Conservation (phyloP, 1,139 yeast genomes). For the Scheffersomyces segobiensis region DNA sequence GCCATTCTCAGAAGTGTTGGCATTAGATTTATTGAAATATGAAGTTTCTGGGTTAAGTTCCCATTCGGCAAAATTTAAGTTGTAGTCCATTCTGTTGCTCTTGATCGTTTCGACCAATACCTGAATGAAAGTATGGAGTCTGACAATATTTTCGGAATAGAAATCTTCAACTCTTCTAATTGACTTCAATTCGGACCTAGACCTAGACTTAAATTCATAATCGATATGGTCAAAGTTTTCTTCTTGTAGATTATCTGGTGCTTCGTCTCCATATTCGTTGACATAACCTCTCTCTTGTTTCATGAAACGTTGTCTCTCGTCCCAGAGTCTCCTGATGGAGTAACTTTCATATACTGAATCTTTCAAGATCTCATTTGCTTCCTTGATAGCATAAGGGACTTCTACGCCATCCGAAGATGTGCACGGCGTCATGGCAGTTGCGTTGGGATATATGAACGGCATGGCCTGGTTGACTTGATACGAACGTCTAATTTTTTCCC, state of each 20-base stretch:
- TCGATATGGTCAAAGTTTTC: constrained; percentile 24
- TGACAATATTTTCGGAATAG: constrained; percentile 53
- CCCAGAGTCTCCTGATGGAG: constrained; percentile 67
- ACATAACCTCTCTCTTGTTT: constrained; percentile 73
- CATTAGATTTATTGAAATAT: constrained; percentile 12
- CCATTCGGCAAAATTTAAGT: constrained; percentile 37
- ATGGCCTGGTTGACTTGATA: constrained; percentile 77
- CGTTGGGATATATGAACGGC: constrained; percentile 74
- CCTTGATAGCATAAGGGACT: constrained; percentile 75
- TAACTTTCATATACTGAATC: constrained; percentile 66
- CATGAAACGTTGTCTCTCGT: constrained; percentile 69
- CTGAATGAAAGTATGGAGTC: constrained; percentile 61
- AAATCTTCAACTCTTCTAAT: constrained; percentile 61
- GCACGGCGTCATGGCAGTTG: constrained; percentile 11
- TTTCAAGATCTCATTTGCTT: constrained; percentile 65
- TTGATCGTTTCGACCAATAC: constrained; percentile 65
- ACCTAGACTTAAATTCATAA: constrained; percentile 28
- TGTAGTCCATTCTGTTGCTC: constrained; percentile 41
- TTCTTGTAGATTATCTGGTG: constrained; percentile 6
- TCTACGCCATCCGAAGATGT: constrained; percentile 16
- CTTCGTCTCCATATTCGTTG: constrained; percentile 20
- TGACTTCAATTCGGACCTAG: constrained; percentile 35
- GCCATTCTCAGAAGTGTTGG: constrained; percentile 4
- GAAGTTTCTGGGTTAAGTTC: constrained; percentile 41
- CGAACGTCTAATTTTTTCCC: constrained; percentile 67